A percentile compares a stretch with the other conserved stretches of the same genome.
These are phyloP conservation scores for Pyracantha coccinea DNA, from an alignment of 331 rosid genomes.

Conservation along the genomic window DNA sequence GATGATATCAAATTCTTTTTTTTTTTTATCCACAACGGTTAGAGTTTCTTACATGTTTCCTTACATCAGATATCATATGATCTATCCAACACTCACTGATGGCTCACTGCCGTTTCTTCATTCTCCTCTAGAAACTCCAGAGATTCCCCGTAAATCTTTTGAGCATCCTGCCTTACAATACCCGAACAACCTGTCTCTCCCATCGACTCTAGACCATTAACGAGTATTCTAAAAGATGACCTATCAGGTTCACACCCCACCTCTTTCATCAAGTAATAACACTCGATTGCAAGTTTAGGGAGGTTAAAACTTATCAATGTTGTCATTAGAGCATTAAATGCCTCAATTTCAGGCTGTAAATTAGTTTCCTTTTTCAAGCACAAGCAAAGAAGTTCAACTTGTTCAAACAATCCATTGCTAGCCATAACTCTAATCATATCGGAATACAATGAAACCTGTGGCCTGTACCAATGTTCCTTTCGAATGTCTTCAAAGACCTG, in stretches of 20 bases:
- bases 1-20: too few relatives aligned
- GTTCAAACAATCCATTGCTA: constrained; percentile 28
- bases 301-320: constrained; percentile 11
- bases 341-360: constrained; percentile 27
- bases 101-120: constrained; percentile 20
- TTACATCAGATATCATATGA: not conserved
- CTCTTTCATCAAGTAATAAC: constrained; percentile 35
- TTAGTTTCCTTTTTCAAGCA: constrained; percentile 29
- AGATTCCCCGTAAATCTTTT: constrained; percentile 26
- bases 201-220: constrained; percentile 31
- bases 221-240: constrained; percentile 25
- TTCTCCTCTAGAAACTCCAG: constrained; percentile 33
- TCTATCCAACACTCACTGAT: not conserved
- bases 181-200: constrained; percentile 20
- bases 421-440: constrained; percentile 30
- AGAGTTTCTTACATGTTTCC: not conserved
- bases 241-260: constrained; percentile 41
- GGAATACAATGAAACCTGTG: constrained; percentile 33
- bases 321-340: constrained; percentile 33
- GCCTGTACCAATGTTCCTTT: constrained; percentile 43
- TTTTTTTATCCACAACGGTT: too few relatives aligned
- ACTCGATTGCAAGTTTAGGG: constrained; percentile 28
- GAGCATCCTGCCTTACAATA: constrained; percentile 36
- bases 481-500: constrained; percentile 40
- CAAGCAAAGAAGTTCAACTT: constrained; percentile 22